Evolutionary conservation across 345 rosid species (phyloP), one percentile per base, ranked within the genome.

Genomic region (Clarkia xantiana): DNA sequence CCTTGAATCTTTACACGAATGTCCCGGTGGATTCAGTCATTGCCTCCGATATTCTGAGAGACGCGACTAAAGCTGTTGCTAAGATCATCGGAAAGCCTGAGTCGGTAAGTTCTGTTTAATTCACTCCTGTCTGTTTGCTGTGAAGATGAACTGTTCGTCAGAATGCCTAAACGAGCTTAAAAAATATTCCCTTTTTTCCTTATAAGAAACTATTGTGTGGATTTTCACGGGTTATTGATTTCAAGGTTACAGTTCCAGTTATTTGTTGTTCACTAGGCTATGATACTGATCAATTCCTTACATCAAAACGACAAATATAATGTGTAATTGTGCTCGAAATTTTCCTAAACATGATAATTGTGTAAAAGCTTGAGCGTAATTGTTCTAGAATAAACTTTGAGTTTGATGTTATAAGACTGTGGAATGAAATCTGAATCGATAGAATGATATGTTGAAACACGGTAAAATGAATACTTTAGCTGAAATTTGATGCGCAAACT

Each of bases 31-130:
- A 91, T 52, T 59, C 94, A 5, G 95, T 86, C n/a, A 70, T 75
- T 1, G 49, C 76, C 66, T 82, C 95, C 20, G 98, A 91, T 64
- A 82, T 87, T 54, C 96, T 91, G 68, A 80, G 65, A 64, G 99
- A 84, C 63, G 90, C 94, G 55, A 86, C 99, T 51, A 80, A 84
- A 49, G 82, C 76, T 46, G 82, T 91, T 47, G 66, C 95, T 46
- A 86, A 84, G 70, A 84, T 80, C 70, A 74, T 91, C 49, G 96
- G 95, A 71, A 87, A 91, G 67, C 90, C 96, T 34, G 94, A 91
- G 79, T 86, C 95, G 22, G 98, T 84, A 71, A 48, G 45, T 53
- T 18, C 0, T 19, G 49, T 46, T 19, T 9, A 12, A 11, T 47
- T 2, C n/a, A 2, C 36, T 29, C 5, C 9, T 1, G 36, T 15